Evolutionary conservation across 2,329 filamentous ascomycete genomes (phyloP), one percentile per base, ranked within the genome.

Genomic region (Epichloe hybrida): DNA sequence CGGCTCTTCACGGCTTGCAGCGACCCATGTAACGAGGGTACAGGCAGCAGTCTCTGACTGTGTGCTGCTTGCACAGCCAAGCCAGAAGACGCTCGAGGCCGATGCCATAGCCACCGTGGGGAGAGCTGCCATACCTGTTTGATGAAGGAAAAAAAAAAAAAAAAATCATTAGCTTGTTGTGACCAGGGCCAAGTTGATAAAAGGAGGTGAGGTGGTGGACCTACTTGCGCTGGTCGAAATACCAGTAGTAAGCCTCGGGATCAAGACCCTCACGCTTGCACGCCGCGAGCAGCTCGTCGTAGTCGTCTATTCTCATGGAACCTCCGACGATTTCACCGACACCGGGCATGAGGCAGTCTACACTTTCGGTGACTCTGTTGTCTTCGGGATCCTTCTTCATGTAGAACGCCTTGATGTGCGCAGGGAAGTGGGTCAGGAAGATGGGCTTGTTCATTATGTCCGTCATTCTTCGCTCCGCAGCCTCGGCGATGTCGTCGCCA

Each of bases 391-490:
- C 93, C 70, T 85, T 90, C 71, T 90, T 84, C 93, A 98, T 98
- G 78, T 98, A 98, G 69, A 98, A 98, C 1, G 93, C 86, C 77
- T 98, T 98, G 77, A 98, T 95, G 72, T 91, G 88, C 53, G 83
- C 83, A 20, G 93, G 93, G 80, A 98, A 98, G 71, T 97, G 91
- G 2, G 91, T 97, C 41, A 97, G 77, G 74, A 97, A 88, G 68
- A 98, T 95, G 55, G 93, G 93, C 50, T 81, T 75, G 81, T 94
- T 93, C 75, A 98, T 95, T 59, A 84, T 86, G 67, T 98, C 93
- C 1, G 91, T 97, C 93, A 98, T 98, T 65, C 77, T 81, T 61
- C 93, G 86, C 77, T 98, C 93, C 12, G 93, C 93, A 12, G 93
- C 93, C 71, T 97, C 93, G 57, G 93, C 93, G 62, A 98, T 98